A percentile compares a stretch with the other conserved stretches of the same genome.
Evolutionary conservation across 805 yeast genomes (phyloP).

Genomic region (Candida boidinii): DNA sequence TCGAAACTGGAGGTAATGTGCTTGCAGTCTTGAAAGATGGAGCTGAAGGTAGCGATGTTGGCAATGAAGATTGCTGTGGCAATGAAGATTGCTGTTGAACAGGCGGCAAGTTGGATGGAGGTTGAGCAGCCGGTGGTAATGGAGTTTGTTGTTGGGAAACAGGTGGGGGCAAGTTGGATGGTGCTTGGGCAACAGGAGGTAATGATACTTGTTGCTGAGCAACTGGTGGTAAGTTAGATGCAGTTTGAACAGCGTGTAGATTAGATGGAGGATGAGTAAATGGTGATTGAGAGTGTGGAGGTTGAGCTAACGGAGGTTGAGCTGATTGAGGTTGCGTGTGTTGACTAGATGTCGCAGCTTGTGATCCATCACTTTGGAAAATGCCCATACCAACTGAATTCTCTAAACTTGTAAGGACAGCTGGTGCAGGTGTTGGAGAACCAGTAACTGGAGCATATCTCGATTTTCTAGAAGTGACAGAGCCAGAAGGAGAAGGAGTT

Average conservation of each 20-base stretch:
- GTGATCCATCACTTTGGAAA: conserved; percentile 11
- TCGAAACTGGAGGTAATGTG: too few relatives aligned
- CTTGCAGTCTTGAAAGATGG: neutral
- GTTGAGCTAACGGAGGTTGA: neutral
- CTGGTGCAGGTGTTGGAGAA: neutral
- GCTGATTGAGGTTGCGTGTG: neutral
- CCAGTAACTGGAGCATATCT: neutral
- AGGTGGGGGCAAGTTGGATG: too few relatives aligned
- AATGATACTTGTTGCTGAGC: too few relatives aligned
- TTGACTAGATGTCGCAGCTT: neutral
- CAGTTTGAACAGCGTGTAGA: too few relatives aligned
- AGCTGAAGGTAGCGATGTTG: neutral
- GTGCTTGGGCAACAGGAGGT: too few relatives aligned
- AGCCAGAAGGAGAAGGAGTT: too few relatives aligned
- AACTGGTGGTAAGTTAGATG: too few relatives aligned
- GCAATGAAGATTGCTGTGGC: neutral
- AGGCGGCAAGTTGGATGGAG: neutral
- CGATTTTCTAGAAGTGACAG: neutral
- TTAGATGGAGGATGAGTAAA: too few relatives aligned
- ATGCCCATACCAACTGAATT: too few relatives aligned
- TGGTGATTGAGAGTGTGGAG: too few relatives aligned
- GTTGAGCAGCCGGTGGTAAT: neutral
- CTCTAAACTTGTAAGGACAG: too few relatives aligned
- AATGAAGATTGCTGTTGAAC: neutral
- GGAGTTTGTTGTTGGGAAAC: too few relatives aligned